Evolutionary conservation across 2,329 filamentous ascomycete species (phyloP), one percentile per base, ranked within the genome.

Genomic region (Phaeomoniella chlamydospora): DNA sequence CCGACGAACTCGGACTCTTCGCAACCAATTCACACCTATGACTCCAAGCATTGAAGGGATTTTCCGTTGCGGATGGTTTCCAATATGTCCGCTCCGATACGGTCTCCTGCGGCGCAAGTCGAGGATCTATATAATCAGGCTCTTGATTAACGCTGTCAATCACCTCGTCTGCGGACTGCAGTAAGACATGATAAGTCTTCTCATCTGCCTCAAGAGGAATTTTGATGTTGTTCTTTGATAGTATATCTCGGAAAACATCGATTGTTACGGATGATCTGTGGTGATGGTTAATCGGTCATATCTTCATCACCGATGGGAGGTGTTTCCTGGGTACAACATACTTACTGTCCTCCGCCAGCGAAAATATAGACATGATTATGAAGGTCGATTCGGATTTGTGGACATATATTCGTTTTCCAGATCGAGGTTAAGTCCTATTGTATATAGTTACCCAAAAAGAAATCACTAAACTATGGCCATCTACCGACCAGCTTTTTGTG

Each of bases 41-140:
- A 29, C 57, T 56, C 60, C 61, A 64, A n/a, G 54, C 61, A 45
- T 63, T 64, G 15, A 62, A 39, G 10, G 55, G 56, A 39, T 64
- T 62, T 3, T 56, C 49, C 13, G 43, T 37, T 22, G 53, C 45
- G n/a, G n/a, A n/a, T n/a, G n/a, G n/a, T 39, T 39, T 38, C 35
- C 37, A 41, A 37, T 46, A 51, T 29, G 36, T 16, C 40, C 41
- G 29, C 13, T 32, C 30, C 4, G 37, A 38, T 9, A 35, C n/a
- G 4, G 39, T 49, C 37, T 42, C 38, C 2, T 43, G 40, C 3
- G 56, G 57, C 26, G 37, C 43, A 17, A 58, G 47, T 11, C 46
- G 37, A 5, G 54, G 56, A 39, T 59, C 53, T 22, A 56, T 40
- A 39, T 57, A 62, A 37, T 61, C 56, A 1, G 51, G 49, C 22